Conservation (phyloP, 768 basidiomycete species). For the Gymnopilus junonius region DNA sequence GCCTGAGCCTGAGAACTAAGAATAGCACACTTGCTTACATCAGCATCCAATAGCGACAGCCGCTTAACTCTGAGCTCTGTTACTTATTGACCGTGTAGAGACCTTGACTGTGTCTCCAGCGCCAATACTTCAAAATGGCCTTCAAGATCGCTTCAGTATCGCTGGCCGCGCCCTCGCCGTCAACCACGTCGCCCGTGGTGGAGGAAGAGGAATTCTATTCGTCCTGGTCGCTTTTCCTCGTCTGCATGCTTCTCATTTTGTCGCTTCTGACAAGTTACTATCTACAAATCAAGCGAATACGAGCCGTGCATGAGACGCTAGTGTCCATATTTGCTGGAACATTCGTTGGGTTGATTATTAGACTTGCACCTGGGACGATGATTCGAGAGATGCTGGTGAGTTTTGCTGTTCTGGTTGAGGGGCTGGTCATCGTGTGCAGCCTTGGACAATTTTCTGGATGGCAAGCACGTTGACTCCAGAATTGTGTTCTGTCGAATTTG, state of each 20-base stretch:
- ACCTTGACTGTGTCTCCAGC: constrained; percentile 19
- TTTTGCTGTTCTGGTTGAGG: constrained; percentile 2
- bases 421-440: not conserved
- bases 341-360: constrained; percentile 90
- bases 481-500: not conserved
- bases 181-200: constrained; percentile 40
- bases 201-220: constrained; percentile 92
- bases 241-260: constrained; percentile 89
- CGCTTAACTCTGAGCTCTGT: not conserved
- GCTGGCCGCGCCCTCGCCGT: constrained; percentile 29
- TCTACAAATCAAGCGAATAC: constrained; percentile 94
- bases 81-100: constrained; percentile 20
- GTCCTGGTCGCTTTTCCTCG: constrained; percentile 93
- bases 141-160: constrained; percentile 41
- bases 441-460: not conserved
- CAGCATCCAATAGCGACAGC: constrained; percentile 2
- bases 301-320: constrained; percentile 94
- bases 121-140: constrained; percentile 31
- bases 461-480: not conserved
- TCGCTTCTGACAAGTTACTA: constrained; percentile 98
- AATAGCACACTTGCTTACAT: constrained; percentile 3
- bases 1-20: not conserved
- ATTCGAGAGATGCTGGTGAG: constrained; percentile 98
- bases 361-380: constrained; percentile 90
- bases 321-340: constrained; percentile 96